Conservation (phyloP, 768 basidiomycete species). For the Auricularia heimuer region DNA sequence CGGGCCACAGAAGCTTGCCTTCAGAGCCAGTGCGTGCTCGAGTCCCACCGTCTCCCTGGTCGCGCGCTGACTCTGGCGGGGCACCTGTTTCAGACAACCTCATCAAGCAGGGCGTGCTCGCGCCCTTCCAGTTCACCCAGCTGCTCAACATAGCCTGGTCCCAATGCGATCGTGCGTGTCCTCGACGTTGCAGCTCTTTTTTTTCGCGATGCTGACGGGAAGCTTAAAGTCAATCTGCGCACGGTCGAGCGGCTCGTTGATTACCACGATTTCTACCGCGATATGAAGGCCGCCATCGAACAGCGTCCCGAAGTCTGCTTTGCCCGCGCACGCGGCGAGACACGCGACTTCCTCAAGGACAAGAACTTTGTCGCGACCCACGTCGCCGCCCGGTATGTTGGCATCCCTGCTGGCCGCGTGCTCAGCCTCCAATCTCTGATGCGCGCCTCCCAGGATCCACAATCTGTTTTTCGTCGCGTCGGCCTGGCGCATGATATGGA, state of each 20-base stretch:
- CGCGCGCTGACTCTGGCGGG: conserved; percentile 15
- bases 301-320: conserved; percentile 32
- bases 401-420: no score
- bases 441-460: conserved; percentile 47
- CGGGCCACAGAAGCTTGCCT: conserved; percentile 4
- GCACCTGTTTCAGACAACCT: conserved; percentile 39
- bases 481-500: conserved; percentile 66
- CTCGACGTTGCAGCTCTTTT: neutral
- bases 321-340: conserved; percentile 12
- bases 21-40: conserved; percentile 24
- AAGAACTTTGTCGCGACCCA: conserved; percentile 46
- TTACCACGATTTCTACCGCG: conserved; percentile 46
- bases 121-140: conserved; percentile 54
- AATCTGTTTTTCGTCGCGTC: conserved; percentile 77
- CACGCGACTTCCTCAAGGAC: conserved; percentile 20
- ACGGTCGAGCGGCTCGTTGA: conserved; percentile 62
- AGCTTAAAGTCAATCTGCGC: conserved; percentile 40
- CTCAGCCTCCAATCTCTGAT: neutral
- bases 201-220: conserved; percentile 15
- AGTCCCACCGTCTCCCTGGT: conserved; percentile 33
- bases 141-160: conserved; percentile 63
- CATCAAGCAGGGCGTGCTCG: conserved; percentile 35
- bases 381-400: conserved; percentile 46
- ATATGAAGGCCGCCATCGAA: conserved; percentile 46
- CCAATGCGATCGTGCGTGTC: conserved; percentile 52